phyloP scores from a whole-genome alignment of 177 flowering plant genomes.

The Vitis hybrid region DNA sequence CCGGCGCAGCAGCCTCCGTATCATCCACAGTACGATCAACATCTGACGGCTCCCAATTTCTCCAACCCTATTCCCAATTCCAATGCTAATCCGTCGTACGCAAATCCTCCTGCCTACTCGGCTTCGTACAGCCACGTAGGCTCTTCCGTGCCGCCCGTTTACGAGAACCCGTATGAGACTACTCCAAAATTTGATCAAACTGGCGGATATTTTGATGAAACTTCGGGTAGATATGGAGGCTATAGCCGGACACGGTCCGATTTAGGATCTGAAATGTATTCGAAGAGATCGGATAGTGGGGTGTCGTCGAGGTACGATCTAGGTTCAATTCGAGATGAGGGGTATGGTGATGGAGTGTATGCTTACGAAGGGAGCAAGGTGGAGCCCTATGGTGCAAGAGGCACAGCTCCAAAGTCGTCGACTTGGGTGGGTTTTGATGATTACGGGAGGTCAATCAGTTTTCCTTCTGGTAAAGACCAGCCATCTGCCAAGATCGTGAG shows the following conservation, averaged over 20 bases:
- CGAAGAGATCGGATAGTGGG: slow-evolving; percentile 40
- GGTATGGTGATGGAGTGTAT: slow-evolving; percentile 66
- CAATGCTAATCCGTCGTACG: slow-evolving; percentile 26
- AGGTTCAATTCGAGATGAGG: slow-evolving; percentile 25
- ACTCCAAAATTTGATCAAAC: slow-evolving; percentile 33
- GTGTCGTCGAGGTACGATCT: slow-evolving; percentile 24
- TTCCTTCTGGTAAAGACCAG: slow-evolving; percentile 43
- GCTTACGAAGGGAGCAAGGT: slow-evolving; percentile 71
- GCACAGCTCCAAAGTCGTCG: slow-evolving; percentile 70
- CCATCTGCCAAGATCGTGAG: slow-evolving; percentile 57
- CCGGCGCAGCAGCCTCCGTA: slow-evolving; percentile 25
- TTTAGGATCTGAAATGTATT: slow-evolving; percentile 44
- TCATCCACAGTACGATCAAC: slow-evolving; percentile 34
- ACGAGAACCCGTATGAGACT: slow-evolving; percentile 42
- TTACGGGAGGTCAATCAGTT: slow-evolving; percentile 76
- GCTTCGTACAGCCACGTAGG: slow-evolving; percentile 23
- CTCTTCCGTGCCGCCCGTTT: slow-evolving; percentile 25
- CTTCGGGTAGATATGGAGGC: slow-evolving; percentile 30
- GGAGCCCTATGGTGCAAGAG: slow-evolving; percentile 94
- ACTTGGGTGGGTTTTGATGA: slow-evolving; percentile 73
- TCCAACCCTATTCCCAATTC: slow-evolving; percentile 24
- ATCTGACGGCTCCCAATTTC: slow-evolving; percentile 28
- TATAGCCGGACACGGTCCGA: slow-evolving; percentile 35
- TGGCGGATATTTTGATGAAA: slow-evolving; percentile 43
- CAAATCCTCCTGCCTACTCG: slow-evolving; percentile 18